Conservation (phyloP, 2,329 filamentous ascomycete species). For the Exophiala mesophila region DNA sequence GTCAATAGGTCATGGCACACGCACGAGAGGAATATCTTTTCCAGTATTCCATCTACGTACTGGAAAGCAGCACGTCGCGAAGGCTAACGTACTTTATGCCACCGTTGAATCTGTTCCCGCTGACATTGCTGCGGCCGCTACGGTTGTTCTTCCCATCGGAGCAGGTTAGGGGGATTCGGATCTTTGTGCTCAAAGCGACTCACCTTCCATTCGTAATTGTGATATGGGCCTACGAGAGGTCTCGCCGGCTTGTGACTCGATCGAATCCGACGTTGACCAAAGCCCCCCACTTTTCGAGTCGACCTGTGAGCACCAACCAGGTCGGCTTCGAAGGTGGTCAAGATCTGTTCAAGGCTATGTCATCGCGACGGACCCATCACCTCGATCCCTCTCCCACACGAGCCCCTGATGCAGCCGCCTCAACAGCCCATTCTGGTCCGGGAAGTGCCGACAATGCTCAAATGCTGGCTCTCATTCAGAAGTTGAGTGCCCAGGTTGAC, state of each 20-base stretch:
- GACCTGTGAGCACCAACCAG: slow-evolving; percentile 16
- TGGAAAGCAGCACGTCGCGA: slow-evolving; percentile 43
- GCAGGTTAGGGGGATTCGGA: slow-evolving; percentile 50
- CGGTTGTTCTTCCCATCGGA: slow-evolving; percentile 53
- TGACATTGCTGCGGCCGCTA: slow-evolving; percentile 53
- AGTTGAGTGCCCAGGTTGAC: slow-evolving; percentile 26
- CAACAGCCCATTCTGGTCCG: slow-evolving; percentile 21
- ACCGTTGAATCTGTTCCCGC: slow-evolving; percentile 54
- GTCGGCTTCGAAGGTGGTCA: slow-evolving; percentile 14
- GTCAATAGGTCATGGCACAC: slow-evolving; percentile 53
- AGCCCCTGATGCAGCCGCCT: slow-evolving; percentile 10
- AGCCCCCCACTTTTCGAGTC: slow-evolving; percentile 18
- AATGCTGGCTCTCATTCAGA: slow-evolving; percentile 24
- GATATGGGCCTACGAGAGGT: slow-evolving; percentile 52
- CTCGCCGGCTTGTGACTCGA: slow-evolving; percentile 30
- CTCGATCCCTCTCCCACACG: slow-evolving; percentile 13
- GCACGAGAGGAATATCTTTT: slow-evolving; percentile 59
- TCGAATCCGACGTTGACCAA: slow-evolving; percentile 18
- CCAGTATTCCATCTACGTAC: slow-evolving; percentile 44
- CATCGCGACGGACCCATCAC: slow-evolving; percentile 13
- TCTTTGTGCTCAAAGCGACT: slow-evolving; percentile 55
- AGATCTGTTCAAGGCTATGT: slow-evolving; percentile 13
- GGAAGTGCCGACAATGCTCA: slow-evolving; percentile 20
- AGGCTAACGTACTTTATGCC: slow-evolving; percentile 45
- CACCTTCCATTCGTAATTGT: slow-evolving; percentile 54